Evolutionary conservation across 306 rosid genomes (phyloP).

Genomic region (Glycyrrhiza uralensis): DNA sequence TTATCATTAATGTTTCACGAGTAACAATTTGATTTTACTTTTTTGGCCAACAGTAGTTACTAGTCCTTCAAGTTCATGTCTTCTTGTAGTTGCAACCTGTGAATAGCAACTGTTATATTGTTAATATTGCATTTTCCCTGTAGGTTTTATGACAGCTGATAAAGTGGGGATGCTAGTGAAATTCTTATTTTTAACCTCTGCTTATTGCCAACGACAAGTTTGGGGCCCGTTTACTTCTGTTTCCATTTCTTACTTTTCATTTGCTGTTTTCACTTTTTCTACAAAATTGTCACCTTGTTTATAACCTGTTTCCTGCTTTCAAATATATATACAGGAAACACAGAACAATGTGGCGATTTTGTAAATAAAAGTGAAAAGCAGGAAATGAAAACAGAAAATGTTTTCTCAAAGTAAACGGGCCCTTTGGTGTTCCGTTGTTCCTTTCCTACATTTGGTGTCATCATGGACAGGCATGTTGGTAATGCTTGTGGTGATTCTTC

Average conservation of each 20-base stretch:
- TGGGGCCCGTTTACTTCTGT: too few species aligned
- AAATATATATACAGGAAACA: too few species aligned
- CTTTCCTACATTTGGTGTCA: neutral
- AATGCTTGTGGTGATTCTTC: constrained; percentile 18
- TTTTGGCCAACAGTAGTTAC: neutral
- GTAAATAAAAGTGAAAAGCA: too few species aligned
- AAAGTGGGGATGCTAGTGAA: neutral
- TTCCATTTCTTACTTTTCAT: too few species aligned
- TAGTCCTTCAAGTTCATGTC: neutral
- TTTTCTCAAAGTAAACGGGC: too few species aligned
- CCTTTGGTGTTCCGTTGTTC: neutral
- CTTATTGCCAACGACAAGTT: constrained; percentile 18
- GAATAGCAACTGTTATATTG: neutral
- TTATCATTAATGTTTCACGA: neutral
- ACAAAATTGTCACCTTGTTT: too few species aligned
- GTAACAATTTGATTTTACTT: neutral
- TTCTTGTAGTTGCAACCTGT: neutral
- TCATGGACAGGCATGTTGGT: constrained; percentile 6
- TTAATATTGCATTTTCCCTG: neutral
- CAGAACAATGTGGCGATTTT: too few species aligned
- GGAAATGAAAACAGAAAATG: too few species aligned
- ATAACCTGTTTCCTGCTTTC: too few species aligned
- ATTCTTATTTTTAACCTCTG: neutral
- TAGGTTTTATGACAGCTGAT: constrained; percentile 14
- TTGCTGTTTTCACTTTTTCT: too few species aligned